Percentiles rank a stretch among this genome's conserved stretches.
phyloP scores from a whole-genome alignment of 2,329 filamentous ascomycete species.

The Rhinocladiella similis region DNA sequence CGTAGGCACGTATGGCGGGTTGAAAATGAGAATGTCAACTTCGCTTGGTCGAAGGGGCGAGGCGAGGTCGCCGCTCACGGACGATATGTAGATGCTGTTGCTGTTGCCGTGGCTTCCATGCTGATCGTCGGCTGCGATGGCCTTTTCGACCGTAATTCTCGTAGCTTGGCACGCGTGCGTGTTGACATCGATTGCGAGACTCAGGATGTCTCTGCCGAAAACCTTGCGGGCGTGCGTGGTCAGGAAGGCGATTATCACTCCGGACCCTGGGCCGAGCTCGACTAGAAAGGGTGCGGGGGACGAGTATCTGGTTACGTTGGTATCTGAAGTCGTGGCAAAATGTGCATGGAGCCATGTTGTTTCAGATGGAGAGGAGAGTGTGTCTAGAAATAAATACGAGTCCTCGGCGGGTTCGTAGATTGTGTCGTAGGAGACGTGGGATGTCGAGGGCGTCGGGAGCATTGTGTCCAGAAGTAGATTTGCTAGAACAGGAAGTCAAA shows the following conservation, averaged over 20 bases:
- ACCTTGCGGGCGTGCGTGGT: slow-evolving; percentile 71
- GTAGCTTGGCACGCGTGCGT: slow-evolving; percentile 78
- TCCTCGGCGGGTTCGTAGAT: slow-evolving; percentile 97
- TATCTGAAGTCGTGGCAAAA: slow-evolving; percentile 47
- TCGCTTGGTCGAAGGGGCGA: slow-evolving; percentile 57
- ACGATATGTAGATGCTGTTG: slow-evolving; percentile 58
- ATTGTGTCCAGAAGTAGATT: slow-evolving; percentile 47
- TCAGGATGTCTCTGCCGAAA: slow-evolving; percentile 69
- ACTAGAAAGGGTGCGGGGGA: slow-evolving; percentile 61
- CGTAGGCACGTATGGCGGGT: slow-evolving; percentile 94
- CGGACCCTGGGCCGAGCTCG: slow-evolving; percentile 88
- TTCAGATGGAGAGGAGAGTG: slow-evolving; percentile 72
- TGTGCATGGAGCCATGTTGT: slow-evolving; percentile 64
- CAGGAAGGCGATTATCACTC: slow-evolving; percentile 87
- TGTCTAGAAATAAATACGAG: slow-evolving; percentile 91
- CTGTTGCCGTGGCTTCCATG: slow-evolving; percentile 11
- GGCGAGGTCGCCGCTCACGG: slow-evolving; percentile 70
- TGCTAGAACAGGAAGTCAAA: not conserved
- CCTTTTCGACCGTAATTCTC: slow-evolving; percentile 61
- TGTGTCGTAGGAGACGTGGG: slow-evolving; percentile 82
- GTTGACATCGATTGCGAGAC: slow-evolving; percentile 82
- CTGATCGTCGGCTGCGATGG: slow-evolving; percentile 45
- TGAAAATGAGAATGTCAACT: slow-evolving; percentile 89
- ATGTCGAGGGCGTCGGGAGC: slow-evolving; percentile 91
- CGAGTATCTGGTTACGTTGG: slow-evolving; percentile 5